Conservation (phyloP, 164 flowering plant genomes). For the Amborella trichopoda region DNA sequence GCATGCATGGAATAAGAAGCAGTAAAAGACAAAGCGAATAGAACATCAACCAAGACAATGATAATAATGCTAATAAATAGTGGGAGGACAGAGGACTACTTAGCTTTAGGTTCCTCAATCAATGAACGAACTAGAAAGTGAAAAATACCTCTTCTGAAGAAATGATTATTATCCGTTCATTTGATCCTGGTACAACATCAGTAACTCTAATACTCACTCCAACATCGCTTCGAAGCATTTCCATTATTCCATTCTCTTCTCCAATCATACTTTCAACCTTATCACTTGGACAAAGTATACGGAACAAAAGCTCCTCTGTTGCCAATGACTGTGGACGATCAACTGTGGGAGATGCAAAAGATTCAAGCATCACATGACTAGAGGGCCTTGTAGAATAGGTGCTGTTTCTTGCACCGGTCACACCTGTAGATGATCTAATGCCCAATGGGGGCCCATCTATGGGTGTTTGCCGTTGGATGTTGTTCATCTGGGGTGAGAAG, state of each 20-base stretch:
- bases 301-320: conserved; percentile 71
- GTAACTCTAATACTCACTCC: conserved; percentile 75
- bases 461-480: conserved; percentile 25
- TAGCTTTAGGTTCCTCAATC: no score
- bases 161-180: conserved; percentile 61
- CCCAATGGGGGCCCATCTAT: conserved; percentile 40
- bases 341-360: conserved; percentile 26
- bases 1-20: no score
- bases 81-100: no score
- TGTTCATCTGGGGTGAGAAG: conserved; percentile 37
- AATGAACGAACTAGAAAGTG: no score
- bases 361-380: conserved; percentile 26
- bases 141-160: conserved; percentile 81
- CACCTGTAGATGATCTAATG: conserved; percentile 25
- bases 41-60: no score
- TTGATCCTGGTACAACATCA: conserved; percentile 54
- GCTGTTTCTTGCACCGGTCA: conserved; percentile 23
- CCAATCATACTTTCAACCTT: conserved; percentile 64
- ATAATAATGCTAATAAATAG: no score
- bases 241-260: conserved; percentile 69
- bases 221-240: conserved; percentile 70
- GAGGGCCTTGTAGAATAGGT: conserved; percentile 36
- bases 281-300: conserved; percentile 78
- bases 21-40: no score
- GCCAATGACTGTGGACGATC: conserved; percentile 37